Percentiles rank a stretch among this genome's conserved stretches.
phyloP scores from a whole-genome alignment of 83 land plant genomes.

The Thuja plicata region DNA sequence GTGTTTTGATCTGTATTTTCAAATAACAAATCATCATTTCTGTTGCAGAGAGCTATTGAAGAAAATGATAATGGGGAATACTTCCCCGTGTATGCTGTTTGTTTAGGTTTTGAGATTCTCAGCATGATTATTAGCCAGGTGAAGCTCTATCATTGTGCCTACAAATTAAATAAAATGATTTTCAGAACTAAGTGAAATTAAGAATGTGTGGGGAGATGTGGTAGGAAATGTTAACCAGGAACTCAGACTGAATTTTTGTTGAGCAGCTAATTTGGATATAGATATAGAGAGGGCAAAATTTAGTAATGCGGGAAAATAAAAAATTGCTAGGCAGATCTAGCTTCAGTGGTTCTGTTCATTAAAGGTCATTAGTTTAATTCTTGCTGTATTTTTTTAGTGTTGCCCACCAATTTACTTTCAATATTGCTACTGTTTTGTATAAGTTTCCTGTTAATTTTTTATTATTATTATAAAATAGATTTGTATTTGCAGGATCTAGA shows the following conservation, averaged over 20 bases:
- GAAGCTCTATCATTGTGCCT: not conserved
- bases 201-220: not conserved
- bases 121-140: conserved; percentile 11
- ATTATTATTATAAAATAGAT: not conserved
- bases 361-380: not conserved
- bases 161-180: not conserved
- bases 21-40: not conserved
- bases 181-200: not conserved
- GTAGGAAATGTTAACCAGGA: not conserved
- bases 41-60: conserved; percentile 9
- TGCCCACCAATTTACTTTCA: not conserved
- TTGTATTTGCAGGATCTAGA: conserved; percentile 2
- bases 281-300: not conserved
- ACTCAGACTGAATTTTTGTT: not conserved
- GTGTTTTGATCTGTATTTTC: not conserved
- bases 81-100: conserved; percentile 6
- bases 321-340: not conserved
- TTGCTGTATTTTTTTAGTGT: not conserved
- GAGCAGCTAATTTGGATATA: not conserved
- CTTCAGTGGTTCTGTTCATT: not conserved
- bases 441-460: not conserved
- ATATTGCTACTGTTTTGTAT: not conserved
- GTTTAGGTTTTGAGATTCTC: conserved; percentile 11
- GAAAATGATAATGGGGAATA: conserved; percentile 13
- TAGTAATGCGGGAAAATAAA: not conserved